Evolutionary conservation across 176 grass and related monocot genomes (phyloP).

Genomic region (Zizania latifolia): DNA sequence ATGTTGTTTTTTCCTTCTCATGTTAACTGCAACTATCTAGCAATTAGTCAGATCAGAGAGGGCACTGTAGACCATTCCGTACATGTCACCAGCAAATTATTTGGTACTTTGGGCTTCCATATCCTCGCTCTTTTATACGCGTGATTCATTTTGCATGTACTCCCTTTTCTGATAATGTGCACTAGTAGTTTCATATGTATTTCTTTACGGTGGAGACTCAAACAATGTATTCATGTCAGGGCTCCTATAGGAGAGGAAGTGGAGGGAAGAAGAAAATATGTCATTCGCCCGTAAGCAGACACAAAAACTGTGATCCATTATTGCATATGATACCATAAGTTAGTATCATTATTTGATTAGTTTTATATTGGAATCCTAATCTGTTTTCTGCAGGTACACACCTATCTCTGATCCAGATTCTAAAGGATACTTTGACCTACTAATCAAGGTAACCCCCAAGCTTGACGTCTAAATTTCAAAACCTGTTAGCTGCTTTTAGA

Average conservation of each 20-base stretch:
- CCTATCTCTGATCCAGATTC: slow-evolving; percentile 87
- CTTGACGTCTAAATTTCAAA: not conserved
- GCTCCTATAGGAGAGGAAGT: slow-evolving; percentile 83
- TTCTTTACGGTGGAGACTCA: not conserved
- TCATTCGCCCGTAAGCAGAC: slow-evolving; percentile 81
- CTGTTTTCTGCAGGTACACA: slow-evolving; percentile 65
- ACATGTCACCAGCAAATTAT: not conserved
- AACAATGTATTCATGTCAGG: slow-evolving; percentile 38
- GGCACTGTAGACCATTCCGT: not conserved
- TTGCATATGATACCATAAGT: not conserved
- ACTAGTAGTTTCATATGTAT: slow-evolving; percentile 7
- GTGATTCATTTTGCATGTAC: not conserved
- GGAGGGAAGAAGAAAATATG: slow-evolving; percentile 82
- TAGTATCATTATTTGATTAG: not conserved
- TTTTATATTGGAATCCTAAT: not conserved
- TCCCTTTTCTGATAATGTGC: not conserved
- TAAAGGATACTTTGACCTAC: slow-evolving; percentile 83
- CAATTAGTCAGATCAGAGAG: not conserved
- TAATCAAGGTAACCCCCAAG: slow-evolving; percentile 76
- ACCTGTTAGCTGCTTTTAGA: not conserved
- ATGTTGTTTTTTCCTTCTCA: not conserved
- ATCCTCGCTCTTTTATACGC: not conserved
- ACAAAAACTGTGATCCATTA: not conserved
- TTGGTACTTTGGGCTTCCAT: not conserved
- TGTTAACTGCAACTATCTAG: not conserved